Evolutionary conservation across 2,329 filamentous ascomycete species (phyloP), one percentile per base, ranked within the genome.

Genomic region (Aspergillus nomiae): DNA sequence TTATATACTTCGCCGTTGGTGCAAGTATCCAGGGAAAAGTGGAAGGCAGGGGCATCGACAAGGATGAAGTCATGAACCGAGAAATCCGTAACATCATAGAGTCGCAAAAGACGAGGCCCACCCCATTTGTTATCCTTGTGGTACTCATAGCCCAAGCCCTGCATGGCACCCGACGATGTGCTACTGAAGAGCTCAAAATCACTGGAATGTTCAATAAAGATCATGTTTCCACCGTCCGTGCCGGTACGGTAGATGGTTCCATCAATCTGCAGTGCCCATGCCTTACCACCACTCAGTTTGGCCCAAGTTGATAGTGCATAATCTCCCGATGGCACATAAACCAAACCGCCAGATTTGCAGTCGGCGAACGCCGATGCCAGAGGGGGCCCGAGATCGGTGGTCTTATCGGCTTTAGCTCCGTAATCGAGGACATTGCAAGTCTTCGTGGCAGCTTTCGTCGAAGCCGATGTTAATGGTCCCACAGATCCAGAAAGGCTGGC

Each of bases 151-250:
- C 84, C 84, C 55, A 80, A 78, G 28, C 84, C 84, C 70, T 86
- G 84, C 32, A 86, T 75, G 24, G 84, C 83, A 60, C 84, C 84
- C 62, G 79, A 77, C 16, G 81, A 82, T 5, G 79, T 85, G 48
- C 79, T 82, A 48, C 82, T 85, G 71, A 84, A 85, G 61, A 86
- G 65, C 68, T 86, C 84, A 58, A 86, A 85, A 67, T 86, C 83
- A 59, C 73, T 77, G 10, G 78, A 77, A 63, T 83, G 80, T 64
- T 83, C 76, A 59, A 86, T 78, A 63, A 81, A 78, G 65, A 86
- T 80, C 84, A 86, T 86, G 65, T 86, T 85, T 2, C 83, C 84
- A 8, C 72, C 80, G 7, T 70, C 80, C 7, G 78, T 81, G 8
- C 83, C 82, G n/a, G 79, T 83, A 1, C 84, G 80, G 68, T 83